Conservation (phyloP, 1,139 yeast genomes). For the Suhomyces terraborum region DNA sequence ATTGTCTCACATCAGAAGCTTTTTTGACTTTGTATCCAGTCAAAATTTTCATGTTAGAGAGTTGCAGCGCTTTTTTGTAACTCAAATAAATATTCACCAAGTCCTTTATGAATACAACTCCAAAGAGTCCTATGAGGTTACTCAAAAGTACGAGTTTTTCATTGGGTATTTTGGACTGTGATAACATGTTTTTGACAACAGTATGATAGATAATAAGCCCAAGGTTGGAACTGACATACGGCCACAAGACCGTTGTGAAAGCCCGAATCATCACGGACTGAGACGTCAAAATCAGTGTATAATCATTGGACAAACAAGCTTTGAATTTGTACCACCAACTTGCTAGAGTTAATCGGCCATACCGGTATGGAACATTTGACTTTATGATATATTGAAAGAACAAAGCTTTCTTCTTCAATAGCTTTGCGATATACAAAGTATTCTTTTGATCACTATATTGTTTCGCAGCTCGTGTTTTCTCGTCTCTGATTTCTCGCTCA, state of each 20-base stretch:
- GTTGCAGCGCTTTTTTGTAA: conserved; percentile 27
- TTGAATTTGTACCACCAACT: conserved; percentile 26
- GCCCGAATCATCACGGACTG: conserved; percentile 31
- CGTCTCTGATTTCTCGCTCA: conserved; percentile 4
- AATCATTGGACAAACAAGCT: conserved; percentile 42
- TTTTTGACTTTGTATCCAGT: conserved; percentile 5
- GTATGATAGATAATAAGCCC: conserved; percentile 28
- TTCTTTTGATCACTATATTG: background rate
- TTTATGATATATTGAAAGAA: conserved; percentile 6
- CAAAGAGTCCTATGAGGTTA: conserved; percentile 45
- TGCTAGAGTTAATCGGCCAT: conserved; percentile 9
- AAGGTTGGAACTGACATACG: conserved; percentile 38
- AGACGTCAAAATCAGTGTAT: conserved; percentile 29
- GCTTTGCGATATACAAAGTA: background rate
- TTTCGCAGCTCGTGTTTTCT: background rate
- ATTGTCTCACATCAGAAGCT: background rate
- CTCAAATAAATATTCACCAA: conserved; percentile 34
- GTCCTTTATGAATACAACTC: conserved; percentile 44
- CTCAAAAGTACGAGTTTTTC: conserved; percentile 45
- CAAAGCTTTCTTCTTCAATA: conserved; percentile 5
- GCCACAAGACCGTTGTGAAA: conserved; percentile 44
- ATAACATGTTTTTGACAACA: conserved; percentile 13
- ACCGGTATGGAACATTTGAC: conserved; percentile 10
- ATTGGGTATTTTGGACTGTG: conserved; percentile 27
- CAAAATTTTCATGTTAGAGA: conserved; percentile 17